Evolutionary conservation across 2,329 filamentous ascomycete genomes (phyloP), one percentile per base, ranked within the genome.

Genomic region (Gnomoniopsis sp.): DNA sequence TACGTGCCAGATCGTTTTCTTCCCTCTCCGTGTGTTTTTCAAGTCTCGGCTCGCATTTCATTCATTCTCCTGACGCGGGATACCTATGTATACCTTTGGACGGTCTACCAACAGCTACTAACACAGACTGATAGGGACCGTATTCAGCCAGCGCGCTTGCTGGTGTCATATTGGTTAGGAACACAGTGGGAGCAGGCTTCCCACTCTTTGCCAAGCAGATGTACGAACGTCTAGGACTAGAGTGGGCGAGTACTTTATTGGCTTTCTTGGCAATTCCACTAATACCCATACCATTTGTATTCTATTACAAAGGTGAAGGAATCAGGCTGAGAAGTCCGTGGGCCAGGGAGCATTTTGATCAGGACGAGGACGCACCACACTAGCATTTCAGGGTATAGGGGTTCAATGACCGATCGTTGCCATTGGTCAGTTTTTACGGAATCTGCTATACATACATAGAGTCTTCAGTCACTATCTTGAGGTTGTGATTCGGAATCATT

Each of bases 151-250:
- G 51, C 17, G 57, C 57, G 1, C 30, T 58, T 22, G 57, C 57
- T 17, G 57, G 57, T 1, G 57, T 58, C 60, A 79, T 80, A 1
- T 71, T 88, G 19, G 72, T 81, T 1, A 71, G 85, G 19, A 88
- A 87, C 61, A 67, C 69, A 0, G 74, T 87, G 8, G 82, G 80
- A 0, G 81, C 78, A 1, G 79, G 75, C 0, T 88, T 88, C 55
- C 85, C 85, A 0, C 68, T 88, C 0, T 88, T 88, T 62, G 81
- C 82, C 0, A 71, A 87, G 1, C 82, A 85, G 61, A 82, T 81
- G 75, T 81, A 78, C 52, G 58, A 70, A 3, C 69, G 65, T 2
- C 65, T 82, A 15, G 77, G 77, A 0, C 74, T 79, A 7, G 65
- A 67, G 23, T 81, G 79, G 79, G 79, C 78, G 0, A 75, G 71